phyloP scores from a whole-genome alignment of 139 green algal genomes.

The Marvania coccoides region DNA sequence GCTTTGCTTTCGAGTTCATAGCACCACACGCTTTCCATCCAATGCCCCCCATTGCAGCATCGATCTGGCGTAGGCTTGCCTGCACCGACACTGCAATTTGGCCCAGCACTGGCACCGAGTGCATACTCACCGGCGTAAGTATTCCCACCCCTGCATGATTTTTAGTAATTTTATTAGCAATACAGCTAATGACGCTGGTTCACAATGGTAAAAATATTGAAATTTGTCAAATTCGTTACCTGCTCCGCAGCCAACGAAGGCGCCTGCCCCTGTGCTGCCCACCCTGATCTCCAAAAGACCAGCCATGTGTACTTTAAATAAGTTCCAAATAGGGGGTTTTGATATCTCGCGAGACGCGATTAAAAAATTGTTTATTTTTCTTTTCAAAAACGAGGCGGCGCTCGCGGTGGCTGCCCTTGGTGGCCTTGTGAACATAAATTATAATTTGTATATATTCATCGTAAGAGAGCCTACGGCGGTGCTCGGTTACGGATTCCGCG shows the following conservation, averaged over 20 bases:
- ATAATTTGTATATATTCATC: background rate
- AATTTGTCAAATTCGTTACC: too few relatives aligned
- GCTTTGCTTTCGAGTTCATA: background rate
- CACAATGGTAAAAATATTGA: too few relatives aligned
- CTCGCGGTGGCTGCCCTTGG: too few relatives aligned
- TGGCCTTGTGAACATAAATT: too few relatives aligned
- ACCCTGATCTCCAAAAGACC: conserved; percentile 13
- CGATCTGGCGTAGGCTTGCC: background rate
- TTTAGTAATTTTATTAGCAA: too few relatives aligned
- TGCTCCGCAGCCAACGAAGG: conserved; percentile 19
- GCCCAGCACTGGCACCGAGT: conserved; percentile 19
- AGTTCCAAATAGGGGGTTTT: background rate
- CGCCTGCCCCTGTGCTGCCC: conserved; percentile 11
- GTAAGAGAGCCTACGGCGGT: background rate
- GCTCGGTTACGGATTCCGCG: too few relatives aligned
- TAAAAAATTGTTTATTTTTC: background rate
- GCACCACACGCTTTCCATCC: background rate
- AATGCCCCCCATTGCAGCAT: conserved; percentile 5
- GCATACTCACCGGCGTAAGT: conserved; percentile 9
- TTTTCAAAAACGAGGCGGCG: background rate
- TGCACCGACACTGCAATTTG: conserved; percentile 6
- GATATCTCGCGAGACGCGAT: too few relatives aligned
- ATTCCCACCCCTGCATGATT: too few relatives aligned
- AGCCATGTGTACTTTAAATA: background rate
- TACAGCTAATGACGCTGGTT: too few relatives aligned